phyloP scores from a whole-genome alignment of 495 filamentous ascomycete genomes.

The Daldinia grandis region DNA sequence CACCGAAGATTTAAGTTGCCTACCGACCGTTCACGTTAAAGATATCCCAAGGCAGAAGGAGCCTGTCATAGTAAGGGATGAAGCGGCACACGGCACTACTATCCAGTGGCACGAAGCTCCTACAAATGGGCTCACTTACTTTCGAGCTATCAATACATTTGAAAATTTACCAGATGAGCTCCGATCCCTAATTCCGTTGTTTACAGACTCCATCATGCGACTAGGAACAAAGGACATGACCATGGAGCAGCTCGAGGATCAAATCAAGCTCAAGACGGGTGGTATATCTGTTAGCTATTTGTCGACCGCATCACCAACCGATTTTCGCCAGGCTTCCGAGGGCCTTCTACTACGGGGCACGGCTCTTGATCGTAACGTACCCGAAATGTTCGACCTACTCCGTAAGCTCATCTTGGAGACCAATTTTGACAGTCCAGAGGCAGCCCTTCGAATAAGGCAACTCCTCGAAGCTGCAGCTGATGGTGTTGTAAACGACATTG shows the following conservation, averaged over 20 bases:
- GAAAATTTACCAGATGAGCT: constrained; percentile 85
- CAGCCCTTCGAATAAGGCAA: constrained; percentile 82
- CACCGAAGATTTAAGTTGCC: constrained; percentile 81
- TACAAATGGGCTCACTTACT: constrained; percentile 96
- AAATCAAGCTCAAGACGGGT: constrained; percentile 96
- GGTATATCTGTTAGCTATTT: constrained; percentile 84
- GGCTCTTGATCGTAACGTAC: constrained; percentile 87
- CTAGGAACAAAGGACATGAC: constrained; percentile 85
- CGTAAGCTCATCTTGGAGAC: constrained; percentile 83
- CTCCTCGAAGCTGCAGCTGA: constrained; percentile 84
- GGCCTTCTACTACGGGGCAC: constrained; percentile 84
- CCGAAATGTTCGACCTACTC: constrained; percentile 88
- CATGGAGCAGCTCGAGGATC: constrained; percentile 94
- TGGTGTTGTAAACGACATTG: constrained; percentile 90
- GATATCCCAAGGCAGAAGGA: constrained; percentile 87
- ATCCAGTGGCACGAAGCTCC: constrained; percentile 91
- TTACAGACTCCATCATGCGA: constrained; percentile 91
- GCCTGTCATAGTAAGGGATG: constrained; percentile 71
- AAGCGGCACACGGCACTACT: constrained; percentile 69
- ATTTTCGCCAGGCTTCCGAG: constrained; percentile 75
- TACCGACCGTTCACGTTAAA: constrained; percentile 84
- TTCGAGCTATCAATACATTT: constrained; percentile 84
- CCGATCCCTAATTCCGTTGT: constrained; percentile 84
- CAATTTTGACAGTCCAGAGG: constrained; percentile 82
- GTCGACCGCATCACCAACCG: constrained; percentile 74